These are phyloP conservation scores for Diaporthe citrichinensis DNA, from an alignment of 2,329 filamentous ascomycete genomes.

Conservation along the genomic window DNA sequence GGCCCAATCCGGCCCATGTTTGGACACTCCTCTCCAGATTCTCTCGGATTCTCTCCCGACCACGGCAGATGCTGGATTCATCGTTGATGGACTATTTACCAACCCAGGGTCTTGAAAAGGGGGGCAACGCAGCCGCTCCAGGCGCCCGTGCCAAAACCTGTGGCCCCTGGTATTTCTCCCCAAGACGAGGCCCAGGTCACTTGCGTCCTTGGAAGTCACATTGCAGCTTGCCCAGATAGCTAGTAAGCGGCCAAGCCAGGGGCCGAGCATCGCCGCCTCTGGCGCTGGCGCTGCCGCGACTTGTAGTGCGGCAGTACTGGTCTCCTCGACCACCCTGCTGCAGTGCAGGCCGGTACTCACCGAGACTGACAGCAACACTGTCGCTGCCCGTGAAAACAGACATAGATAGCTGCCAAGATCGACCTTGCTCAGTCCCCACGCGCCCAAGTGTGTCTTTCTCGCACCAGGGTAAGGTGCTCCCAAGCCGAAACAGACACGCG, in stretches of 20 bases:
- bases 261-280: neutral
- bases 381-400: neutral
- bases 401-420: neutral
- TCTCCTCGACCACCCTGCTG: neutral
- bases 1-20: neutral
- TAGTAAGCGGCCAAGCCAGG: neutral
- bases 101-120: neutral
- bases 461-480: neutral
- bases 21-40: too few species aligned
- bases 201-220: neutral
- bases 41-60: neutral
- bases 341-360: neutral
- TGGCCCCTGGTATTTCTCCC: neutral
- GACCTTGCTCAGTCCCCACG: neutral
- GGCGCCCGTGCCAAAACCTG: neutral
- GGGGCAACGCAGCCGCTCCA: neutral
- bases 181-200: neutral
- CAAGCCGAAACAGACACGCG: constrained; percentile 1
- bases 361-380: constrained; percentile 10
- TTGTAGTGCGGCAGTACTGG: neutral
- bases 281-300: neutral
- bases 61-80: neutral
- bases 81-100: neutral
- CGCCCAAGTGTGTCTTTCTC: neutral
- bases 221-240: constrained; percentile 5